These are phyloP conservation scores for Eucalyptus erythrocorys DNA, from an alignment of 345 rosid species.

Conservation along the genomic window DNA sequence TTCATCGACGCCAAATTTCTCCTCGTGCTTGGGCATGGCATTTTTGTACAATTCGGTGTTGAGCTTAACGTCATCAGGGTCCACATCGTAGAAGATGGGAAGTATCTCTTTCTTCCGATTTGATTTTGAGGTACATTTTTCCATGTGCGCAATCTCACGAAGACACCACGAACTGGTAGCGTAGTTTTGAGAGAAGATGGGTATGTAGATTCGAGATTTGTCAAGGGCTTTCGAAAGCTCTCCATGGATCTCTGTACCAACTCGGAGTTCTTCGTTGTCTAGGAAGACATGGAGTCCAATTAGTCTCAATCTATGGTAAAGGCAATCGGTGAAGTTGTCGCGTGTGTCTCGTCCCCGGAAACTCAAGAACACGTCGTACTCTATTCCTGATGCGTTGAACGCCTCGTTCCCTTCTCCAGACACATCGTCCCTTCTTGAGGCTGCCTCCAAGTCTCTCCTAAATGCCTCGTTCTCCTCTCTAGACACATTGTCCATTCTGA, in stretches of 20 bases:
- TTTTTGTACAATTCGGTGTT: neutral
- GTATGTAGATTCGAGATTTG: neutral
- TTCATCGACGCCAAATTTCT: neutral
- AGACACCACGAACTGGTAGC: neutral
- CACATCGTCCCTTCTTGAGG: neutral
- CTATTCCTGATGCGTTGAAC: neutral
- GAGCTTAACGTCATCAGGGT: neutral
- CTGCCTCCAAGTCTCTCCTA: neutral
- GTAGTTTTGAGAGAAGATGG: neutral
- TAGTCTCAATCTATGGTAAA: neutral
- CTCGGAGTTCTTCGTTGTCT: neutral
- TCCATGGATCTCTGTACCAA: neutral
- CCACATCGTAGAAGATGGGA: neutral
- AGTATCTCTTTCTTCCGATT: neutral
- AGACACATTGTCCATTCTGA: neutral
- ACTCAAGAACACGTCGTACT: neutral
- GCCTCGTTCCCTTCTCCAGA: neutral
- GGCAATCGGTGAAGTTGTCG: neutral
- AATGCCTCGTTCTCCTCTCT: neutral
- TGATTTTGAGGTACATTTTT: neutral
- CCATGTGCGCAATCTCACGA: neutral
- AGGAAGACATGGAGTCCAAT: neutral
- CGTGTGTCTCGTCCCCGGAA: neutral
- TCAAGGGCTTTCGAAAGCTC: neutral
- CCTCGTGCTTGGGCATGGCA: neutral